Evolutionary conservation across 2,329 filamentous ascomycete genomes (phyloP).

Genomic region (Didymella glomerata): DNA sequence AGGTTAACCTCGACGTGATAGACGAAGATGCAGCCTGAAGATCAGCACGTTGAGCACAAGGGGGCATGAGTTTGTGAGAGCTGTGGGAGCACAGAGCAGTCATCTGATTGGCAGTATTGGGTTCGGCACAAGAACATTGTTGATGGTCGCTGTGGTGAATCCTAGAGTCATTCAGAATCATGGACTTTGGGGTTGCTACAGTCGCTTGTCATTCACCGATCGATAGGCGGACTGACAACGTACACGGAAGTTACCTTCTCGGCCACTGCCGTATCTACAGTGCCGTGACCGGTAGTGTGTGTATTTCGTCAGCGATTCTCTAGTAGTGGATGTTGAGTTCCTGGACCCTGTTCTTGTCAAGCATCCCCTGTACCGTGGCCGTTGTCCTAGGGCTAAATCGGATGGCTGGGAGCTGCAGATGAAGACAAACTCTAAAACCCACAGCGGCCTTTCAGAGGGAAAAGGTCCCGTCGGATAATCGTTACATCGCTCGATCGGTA

Average conservation of each 20-base stretch:
- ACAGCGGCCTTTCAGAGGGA: background rate
- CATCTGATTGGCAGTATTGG: background rate
- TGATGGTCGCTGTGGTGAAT: background rate
- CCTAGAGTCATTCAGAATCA: background rate
- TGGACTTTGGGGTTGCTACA: background rate
- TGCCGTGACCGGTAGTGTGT: background rate
- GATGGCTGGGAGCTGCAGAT: conserved; percentile 1
- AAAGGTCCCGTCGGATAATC: background rate
- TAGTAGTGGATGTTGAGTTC: background rate
- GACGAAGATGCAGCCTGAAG: background rate
- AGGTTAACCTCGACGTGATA: background rate
- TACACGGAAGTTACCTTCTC: background rate
- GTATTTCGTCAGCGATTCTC: background rate
- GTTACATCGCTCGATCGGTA: background rate
- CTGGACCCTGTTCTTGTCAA: background rate
- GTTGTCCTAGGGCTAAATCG: background rate
- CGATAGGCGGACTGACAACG: background rate
- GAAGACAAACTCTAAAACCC: background rate
- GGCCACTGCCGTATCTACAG: background rate
- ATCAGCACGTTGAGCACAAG: background rate
- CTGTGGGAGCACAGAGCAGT: background rate
- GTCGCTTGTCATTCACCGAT: background rate
- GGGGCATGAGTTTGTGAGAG: background rate
- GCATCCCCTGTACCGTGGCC: background rate
- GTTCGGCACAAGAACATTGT: background rate